Base-by-base conservation (phyloP, 2,329 filamentous ascomycete genomes). In the Dactylonectria macrodidyma region DNA sequence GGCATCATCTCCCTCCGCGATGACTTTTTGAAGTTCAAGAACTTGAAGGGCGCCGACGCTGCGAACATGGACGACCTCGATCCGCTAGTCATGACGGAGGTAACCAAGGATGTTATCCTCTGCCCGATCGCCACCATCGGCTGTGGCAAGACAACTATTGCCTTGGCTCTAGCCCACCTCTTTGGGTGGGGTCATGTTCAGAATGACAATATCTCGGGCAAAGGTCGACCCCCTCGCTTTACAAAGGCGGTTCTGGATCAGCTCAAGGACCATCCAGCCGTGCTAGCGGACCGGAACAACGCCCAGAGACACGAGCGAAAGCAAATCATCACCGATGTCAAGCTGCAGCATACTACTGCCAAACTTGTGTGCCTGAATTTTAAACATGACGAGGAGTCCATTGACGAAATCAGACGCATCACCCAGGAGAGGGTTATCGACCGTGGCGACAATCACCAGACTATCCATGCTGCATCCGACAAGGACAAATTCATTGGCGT, bases 391-490 rank as follows among this genome's bases (percentile, higher is more conserved):
- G 84, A 97, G 76, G 89, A 93, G 60, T 84, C 94, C 71, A 88
- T 96, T 8, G 87, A 93, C 57, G 85, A 89, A 36, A 93, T 98
- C 69, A 89, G 93, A 51, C 84, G 89, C 64, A 86, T 95, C 30
- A 97, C 95, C 1, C 91, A 90, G 65, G 88, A 91, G 70, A 91
- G 96, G 57, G 94, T 99, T 1, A 84, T 98, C 22, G 87, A 90
- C 6, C 92, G 96, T 24, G 96, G 96, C 14, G 95, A 99, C 80
- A 98, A 98, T 77, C 96, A 99, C 80, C 96, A 99, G 82, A 99
- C 96, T 0, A 98, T 99, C 67, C 95, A 96, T 76, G 95, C 95
- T 11, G 92, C 89, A 52, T 92, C 93, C 63, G 89, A 92, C 51
- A 82, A 86, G 54, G 83, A 87, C 19, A 95, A 97, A 79, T 93